phyloP scores from a whole-genome alignment of 345 rosid species.

The Rhizophora apiculata region DNA sequence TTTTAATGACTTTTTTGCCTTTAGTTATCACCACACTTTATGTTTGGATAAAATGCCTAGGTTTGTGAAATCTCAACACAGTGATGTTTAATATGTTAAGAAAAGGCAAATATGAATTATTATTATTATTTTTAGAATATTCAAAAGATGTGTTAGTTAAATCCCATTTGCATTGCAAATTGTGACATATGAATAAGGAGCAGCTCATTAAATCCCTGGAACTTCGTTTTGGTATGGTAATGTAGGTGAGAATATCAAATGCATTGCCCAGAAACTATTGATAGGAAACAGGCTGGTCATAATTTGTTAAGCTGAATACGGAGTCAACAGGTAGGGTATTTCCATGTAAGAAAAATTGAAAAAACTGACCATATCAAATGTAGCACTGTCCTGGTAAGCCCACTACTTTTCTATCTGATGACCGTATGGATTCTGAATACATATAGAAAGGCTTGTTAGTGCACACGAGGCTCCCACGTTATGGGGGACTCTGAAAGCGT shows the following conservation, averaged over 20 bases:
- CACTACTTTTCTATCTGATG: too few species aligned
- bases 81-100: neutral
- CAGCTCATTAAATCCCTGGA: neutral
- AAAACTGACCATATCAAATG: too few species aligned
- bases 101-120: neutral
- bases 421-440: too few species aligned
- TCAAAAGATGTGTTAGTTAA: neutral
- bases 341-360: neutral
- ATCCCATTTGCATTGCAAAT: neutral
- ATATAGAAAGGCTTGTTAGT: too few species aligned
- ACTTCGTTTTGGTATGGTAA: too few species aligned
- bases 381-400: too few species aligned
- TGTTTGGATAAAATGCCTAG: slow-evolving; percentile 4
- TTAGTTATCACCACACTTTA: neutral
- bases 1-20: neutral
- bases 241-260: too few species aligned
- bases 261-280: neutral
- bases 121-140: neutral
- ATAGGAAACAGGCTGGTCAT: neutral
- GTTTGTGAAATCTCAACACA: neutral
- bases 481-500: too few species aligned
- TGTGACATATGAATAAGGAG: neutral
- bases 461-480: too few species aligned
- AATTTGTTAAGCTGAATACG: too few species aligned
- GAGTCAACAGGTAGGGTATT: neutral